Percentiles rank a stretch among this genome's conserved stretches.
phyloP scores from a whole-genome alignment of 805 yeast species.

The Kodamaea leandrae region DNA sequence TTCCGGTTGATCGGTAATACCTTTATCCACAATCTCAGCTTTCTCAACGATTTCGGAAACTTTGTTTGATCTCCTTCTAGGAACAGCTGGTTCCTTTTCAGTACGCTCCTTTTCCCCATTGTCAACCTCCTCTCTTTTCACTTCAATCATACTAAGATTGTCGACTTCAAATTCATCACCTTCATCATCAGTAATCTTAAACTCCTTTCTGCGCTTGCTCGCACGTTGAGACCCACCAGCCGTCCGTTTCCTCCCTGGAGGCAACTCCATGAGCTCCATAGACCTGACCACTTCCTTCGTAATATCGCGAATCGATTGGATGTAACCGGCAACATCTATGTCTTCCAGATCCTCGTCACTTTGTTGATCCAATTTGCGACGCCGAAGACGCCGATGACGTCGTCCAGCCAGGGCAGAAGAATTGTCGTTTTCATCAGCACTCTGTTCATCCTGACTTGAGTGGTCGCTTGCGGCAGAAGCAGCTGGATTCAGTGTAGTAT shows the following conservation, averaged over 20 bases:
- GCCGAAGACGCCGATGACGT: slow-evolving; percentile 8
- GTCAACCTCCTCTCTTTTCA: not conserved
- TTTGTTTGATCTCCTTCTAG: too few relatives aligned
- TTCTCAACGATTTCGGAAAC: too few relatives aligned
- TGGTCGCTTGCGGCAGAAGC: not conserved
- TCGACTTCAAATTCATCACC: slow-evolving; percentile 1
- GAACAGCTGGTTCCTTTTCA: too few relatives aligned
- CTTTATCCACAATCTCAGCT: too few relatives aligned
- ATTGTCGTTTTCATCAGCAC: not conserved
- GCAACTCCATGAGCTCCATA: slow-evolving; percentile 8
- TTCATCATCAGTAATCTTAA: not conserved
- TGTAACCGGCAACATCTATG: slow-evolving; percentile 12
- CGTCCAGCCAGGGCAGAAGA: slow-evolving; percentile 2
- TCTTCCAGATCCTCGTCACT: slow-evolving; percentile 7
- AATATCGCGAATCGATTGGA: slow-evolving; percentile 19
- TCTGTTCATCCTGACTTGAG: not conserved
- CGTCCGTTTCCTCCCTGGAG: slow-evolving; percentile 4
- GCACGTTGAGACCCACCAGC: slow-evolving; percentile 6
- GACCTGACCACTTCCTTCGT: slow-evolving; percentile 16
- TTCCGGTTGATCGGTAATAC: too few relatives aligned
- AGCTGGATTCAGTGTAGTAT: too few relatives aligned
- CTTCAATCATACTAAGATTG: not conserved
- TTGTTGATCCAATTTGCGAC: slow-evolving; percentile 7
- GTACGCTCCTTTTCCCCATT: not conserved
- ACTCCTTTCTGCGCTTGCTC: not conserved